Percentiles rank a stretch among this genome's conserved stretches.
phyloP scores from a whole-genome alignment of 768 basidiomycete species.

The Fomitopsis serialis region DNA sequence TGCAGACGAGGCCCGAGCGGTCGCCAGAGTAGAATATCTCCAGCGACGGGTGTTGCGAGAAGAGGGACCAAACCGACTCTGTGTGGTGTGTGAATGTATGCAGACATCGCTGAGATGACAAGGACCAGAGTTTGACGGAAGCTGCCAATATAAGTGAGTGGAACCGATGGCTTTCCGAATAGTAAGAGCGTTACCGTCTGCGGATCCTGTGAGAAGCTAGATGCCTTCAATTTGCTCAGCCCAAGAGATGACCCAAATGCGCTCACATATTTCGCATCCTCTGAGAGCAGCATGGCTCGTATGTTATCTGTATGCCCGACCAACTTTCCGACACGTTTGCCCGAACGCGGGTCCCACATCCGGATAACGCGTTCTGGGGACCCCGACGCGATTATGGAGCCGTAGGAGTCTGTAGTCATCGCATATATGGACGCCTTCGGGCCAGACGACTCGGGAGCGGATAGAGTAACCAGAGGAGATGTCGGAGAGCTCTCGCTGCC shows the following conservation, averaged over 20 bases:
- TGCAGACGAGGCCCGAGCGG: conserved; percentile 82
- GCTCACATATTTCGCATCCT: conserved; percentile 87
- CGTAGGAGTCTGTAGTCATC: conserved; percentile 71
- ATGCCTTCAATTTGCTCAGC: conserved; percentile 4
- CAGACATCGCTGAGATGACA: conserved; percentile 80
- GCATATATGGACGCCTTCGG: conserved; percentile 77
- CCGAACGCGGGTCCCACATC: conserved; percentile 89
- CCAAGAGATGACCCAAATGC: conserved; percentile 3
- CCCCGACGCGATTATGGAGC: conserved; percentile 80
- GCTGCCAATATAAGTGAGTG: conserved; percentile 29
- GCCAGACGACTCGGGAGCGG: conserved; percentile 58
- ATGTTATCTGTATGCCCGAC: conserved; percentile 99
- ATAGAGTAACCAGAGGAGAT: conserved; percentile 54
- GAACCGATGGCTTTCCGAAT: background rate
- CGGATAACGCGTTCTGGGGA: conserved; percentile 88
- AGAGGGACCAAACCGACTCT: conserved; percentile 91
- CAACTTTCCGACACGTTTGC: conserved; percentile 76
- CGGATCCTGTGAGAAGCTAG: conserved; percentile 79
- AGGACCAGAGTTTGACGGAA: conserved; percentile 93
- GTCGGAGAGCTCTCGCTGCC: conserved; percentile 30
- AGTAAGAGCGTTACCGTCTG: conserved; percentile 44
- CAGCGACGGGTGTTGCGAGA: conserved; percentile 81
- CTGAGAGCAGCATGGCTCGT: conserved; percentile 80
- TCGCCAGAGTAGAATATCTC: conserved; percentile 94
- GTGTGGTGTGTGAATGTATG: conserved; percentile 96